Evolutionary conservation across 2,329 filamentous ascomycete species (phyloP).

Genomic region (Paecilomyces sp.): DNA sequence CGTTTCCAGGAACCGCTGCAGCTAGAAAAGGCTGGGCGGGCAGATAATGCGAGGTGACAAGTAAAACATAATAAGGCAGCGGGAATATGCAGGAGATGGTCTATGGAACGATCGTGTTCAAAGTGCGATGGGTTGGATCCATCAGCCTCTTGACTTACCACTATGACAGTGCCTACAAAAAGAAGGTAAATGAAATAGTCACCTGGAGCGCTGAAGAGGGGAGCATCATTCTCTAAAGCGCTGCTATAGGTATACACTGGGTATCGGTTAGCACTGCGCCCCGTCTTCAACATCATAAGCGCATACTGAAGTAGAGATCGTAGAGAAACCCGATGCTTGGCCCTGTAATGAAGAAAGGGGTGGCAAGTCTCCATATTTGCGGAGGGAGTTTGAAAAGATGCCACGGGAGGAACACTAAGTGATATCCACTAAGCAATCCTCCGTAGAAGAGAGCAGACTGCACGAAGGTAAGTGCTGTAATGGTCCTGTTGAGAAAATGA

Average conservation of each 20-base stretch:
- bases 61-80: slow-evolving; percentile 9
- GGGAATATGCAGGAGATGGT: neutral
- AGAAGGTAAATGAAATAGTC: slow-evolving; percentile 74
- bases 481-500: slow-evolving; percentile 46
- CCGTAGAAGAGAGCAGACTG: slow-evolving; percentile 57
- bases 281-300: slow-evolving; percentile 10
- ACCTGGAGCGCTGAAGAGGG: slow-evolving; percentile 67
- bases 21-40: slow-evolving; percentile 67
- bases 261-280: slow-evolving; percentile 22
- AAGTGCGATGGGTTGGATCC: slow-evolving; percentile 8
- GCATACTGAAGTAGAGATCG: slow-evolving; percentile 65
- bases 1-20: slow-evolving; percentile 78
- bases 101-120: neutral
- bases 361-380: slow-evolving; percentile 53
- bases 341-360: slow-evolving; percentile 54
- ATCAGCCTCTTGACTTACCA: slow-evolving; percentile 58
- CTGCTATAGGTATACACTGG: slow-evolving; percentile 69
- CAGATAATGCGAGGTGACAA: slow-evolving; percentile 61
- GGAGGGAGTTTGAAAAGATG: slow-evolving; percentile 52
- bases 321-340: slow-evolving; percentile 53
- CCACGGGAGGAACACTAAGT: slow-evolving; percentile 47
- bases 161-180: slow-evolving; percentile 63
- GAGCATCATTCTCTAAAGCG: slow-evolving; percentile 63
- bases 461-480: slow-evolving; percentile 57
- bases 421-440: slow-evolving; percentile 44